Evolutionary conservation across 257 asterid species (phyloP), one percentile per base, ranked within the genome.

Genomic region (Schizonepeta tenuifolia): DNA sequence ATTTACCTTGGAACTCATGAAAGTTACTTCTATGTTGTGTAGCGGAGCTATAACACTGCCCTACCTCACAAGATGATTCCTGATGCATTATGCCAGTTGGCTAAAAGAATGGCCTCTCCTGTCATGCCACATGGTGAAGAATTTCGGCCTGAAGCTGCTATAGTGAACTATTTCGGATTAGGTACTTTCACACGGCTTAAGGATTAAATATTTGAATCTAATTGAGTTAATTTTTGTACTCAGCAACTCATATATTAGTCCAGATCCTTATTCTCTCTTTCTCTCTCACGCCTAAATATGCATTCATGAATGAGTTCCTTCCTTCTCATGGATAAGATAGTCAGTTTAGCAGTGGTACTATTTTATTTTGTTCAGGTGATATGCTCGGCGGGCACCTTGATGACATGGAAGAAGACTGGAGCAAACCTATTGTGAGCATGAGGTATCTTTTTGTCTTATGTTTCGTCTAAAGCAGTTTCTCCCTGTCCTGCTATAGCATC

Each of bases 401-500:
- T 79, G 99, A 94, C 85, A 91, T 91, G 99, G 99, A 94, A 79
- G 86, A 88, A 62, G 99, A 94, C 82, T 94, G 97, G 99, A 91
- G 92, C 80, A 91, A 91, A 79, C 99, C 99, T 50, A 94, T 94
- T 53, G 97, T 94, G 58, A 94, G 99, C 95, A 84, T 94, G 85
- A 94, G 98, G 98, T 91, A 77, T 69, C 50, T 7, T 73, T 58
- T 57, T 57, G 36, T 43, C n/a, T 9, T 54, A 67, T 24, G 26
- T 70, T 64, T 49, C 40, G 62, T 26, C 67, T 55, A 56, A 35
- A 41, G 13, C 20, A 24, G 9, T 69, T 51, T 41, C 20, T 59
- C 12, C 55, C 5, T 70, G 36, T 55, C 61, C 15, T 51, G 38
- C 67, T 61, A 59, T 71, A 35, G 58, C 44, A 51, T 66, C 41